Evolutionary conservation across 805 yeast genomes (phyloP), one percentile per base, ranked within the genome.

Genomic region (Deakozyma indianensis): DNA sequence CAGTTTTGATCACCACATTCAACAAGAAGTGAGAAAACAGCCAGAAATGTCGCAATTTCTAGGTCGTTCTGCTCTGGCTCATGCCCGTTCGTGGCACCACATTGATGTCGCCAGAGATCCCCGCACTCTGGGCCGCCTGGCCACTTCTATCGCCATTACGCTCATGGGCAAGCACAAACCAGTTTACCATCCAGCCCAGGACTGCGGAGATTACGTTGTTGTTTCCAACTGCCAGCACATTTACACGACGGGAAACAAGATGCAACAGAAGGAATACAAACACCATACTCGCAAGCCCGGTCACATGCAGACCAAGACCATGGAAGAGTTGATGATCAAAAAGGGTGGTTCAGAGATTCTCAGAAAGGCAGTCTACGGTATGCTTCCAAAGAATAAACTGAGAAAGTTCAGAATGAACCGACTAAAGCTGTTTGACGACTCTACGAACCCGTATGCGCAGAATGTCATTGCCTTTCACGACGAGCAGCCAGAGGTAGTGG

Each of bases 101-200:
- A 83, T 92, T 28, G 97, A 94, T 61, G 74, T 86, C 28, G 84
- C 94, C 14, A 71, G 76, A 43, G 98, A 92, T 46, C 65, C 70
- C 29, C 75, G 98, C 57, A 80, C 96, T 0, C 65, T 92, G 42
- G 99, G 99, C 60, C 80, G 97, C 59, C 63, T 92, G 47, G 97
- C 99, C 3, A 71, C 95, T 1, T 73, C 80, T 47, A 87, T 92
- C 47, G 96, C 98, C 22, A 70, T 78, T 24, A 79, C 92, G 0
- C 71, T 92, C 38, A 86, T 84, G 65, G 99, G 99, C n/a, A 92
- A 92, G 63, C 96, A 92, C 67, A 92, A 92, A 69, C 99, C 99
- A 3, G 74, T 86, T 0, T 81, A 66, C 52, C 85, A 87, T 56
- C 77, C 75, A 23, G 73, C 53, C 47, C 55, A 82, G 60, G 99